These are phyloP conservation scores for Penicillium nucicola DNA, from an alignment of 495 filamentous ascomycete species.

Conservation along the genomic window DNA sequence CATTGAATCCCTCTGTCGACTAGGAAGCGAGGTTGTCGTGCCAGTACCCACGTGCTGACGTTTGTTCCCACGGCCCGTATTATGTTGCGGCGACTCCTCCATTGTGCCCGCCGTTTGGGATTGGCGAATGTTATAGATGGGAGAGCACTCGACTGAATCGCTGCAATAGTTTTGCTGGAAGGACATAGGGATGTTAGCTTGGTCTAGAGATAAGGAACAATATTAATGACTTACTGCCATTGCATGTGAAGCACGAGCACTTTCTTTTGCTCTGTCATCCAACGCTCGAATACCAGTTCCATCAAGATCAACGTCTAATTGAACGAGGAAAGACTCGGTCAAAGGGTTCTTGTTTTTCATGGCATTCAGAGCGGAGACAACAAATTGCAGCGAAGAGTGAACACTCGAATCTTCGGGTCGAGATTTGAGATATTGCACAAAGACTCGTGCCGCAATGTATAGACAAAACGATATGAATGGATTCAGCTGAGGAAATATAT, in stretches of 20 bases:
- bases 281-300: constrained; percentile 43
- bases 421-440: constrained; percentile 91
- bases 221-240: constrained; percentile 10
- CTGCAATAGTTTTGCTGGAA: constrained; percentile 9
- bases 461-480: constrained; percentile 95
- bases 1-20: constrained; percentile 17
- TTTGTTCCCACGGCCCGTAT: neutral
- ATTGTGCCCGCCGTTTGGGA: neutral
- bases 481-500: constrained; percentile 67
- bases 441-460: constrained; percentile 91
- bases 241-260: constrained; percentile 3
- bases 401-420: constrained; percentile 80
- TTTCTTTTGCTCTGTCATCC: constrained; percentile 6
- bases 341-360: constrained; percentile 86
- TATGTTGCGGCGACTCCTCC: constrained; percentile 2
- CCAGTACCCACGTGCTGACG: neutral
- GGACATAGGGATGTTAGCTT: neutral
- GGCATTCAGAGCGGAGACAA: constrained; percentile 83
- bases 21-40: constrained; percentile 25
- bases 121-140: constrained; percentile 12
- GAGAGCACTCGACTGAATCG: constrained; percentile 9
- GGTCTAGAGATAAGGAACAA: neutral
- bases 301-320: constrained; percentile 89
- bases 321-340: constrained; percentile 91
- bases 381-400: constrained; percentile 79